Conservation (phyloP, 345 rosid genomes). For the Eucalyptus cloeziana region DNA sequence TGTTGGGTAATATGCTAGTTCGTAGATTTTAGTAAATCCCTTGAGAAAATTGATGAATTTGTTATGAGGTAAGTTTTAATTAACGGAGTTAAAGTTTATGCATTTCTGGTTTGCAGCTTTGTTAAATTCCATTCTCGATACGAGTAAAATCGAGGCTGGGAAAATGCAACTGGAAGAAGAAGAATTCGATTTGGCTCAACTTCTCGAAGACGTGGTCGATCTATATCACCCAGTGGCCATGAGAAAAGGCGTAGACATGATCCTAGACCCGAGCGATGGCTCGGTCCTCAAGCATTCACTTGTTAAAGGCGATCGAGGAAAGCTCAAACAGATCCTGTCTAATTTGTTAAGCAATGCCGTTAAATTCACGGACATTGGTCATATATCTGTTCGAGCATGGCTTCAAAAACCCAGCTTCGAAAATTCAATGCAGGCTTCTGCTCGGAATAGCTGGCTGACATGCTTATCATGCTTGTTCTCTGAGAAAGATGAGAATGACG, state of each 20-base stretch:
- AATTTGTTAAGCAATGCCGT: constrained; percentile 74
- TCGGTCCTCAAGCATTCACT: constrained; percentile 29
- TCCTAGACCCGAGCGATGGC: constrained; percentile 50
- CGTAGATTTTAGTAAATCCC: neutral
- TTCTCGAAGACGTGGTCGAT: constrained; percentile 57
- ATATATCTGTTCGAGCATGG: constrained; percentile 50
- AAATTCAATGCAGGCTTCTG: constrained; percentile 14
- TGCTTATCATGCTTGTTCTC: constrained; percentile 2
- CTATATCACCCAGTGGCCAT: constrained; percentile 41
- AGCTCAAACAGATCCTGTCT: constrained; percentile 45
- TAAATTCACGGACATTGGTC: constrained; percentile 63
- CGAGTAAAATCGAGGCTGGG: constrained; percentile 73
- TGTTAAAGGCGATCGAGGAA: constrained; percentile 52
- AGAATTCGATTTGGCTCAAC: constrained; percentile 41
- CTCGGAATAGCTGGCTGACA: constrained; percentile 4
- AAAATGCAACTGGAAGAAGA: constrained; percentile 67
- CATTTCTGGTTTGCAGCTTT: constrained; percentile 20
- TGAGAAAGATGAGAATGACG: constrained; percentile 9
- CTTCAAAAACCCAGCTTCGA: constrained; percentile 25
- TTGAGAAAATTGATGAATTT: neutral
- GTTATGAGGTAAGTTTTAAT: neutral
- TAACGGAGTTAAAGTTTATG: neutral
- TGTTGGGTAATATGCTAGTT: constrained; percentile 26
- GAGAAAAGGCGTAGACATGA: constrained; percentile 55
- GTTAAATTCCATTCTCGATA: constrained; percentile 57